Conservation (phyloP, 2,329 filamentous ascomycete species). For the Pseudogymnoascus sp. region DNA sequence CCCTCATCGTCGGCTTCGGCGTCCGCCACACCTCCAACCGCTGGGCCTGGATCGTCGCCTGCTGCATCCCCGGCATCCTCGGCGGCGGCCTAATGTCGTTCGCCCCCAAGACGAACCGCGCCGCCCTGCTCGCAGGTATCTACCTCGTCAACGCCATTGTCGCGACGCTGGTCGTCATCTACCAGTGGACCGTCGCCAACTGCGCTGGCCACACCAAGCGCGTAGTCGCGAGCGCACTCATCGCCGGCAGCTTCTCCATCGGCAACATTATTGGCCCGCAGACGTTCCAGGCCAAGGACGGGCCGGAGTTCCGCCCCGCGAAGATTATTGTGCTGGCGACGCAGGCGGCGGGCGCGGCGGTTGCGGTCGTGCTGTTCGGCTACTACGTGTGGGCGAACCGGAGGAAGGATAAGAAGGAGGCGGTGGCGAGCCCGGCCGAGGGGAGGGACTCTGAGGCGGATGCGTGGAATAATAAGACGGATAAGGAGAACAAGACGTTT, state of each 20-base stretch:
- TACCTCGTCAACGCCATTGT: constrained; percentile 46
- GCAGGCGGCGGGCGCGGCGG: constrained; percentile 23
- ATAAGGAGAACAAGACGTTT: constrained; percentile 51
- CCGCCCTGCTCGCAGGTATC: constrained; percentile 42
- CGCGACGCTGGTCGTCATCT: constrained; percentile 39
- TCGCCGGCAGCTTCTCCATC: constrained; percentile 43
- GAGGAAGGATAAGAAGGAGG: constrained; percentile 34
- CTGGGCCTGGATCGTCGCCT: constrained; percentile 43
- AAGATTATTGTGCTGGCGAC: constrained; percentile 47
- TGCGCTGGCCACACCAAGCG: constrained; percentile 44
- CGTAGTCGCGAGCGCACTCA: constrained; percentile 41
- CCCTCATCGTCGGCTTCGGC: constrained; percentile 41
- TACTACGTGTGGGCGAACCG: constrained; percentile 44
- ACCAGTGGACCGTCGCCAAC: constrained; percentile 42
- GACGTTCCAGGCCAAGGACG: constrained; percentile 45
- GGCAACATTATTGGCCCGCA: constrained; percentile 51
- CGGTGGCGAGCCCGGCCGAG: constrained; percentile 21
- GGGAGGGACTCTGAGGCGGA: constrained; percentile 32
- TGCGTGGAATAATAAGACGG: constrained; percentile 45
- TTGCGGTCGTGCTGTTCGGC: constrained; percentile 38
- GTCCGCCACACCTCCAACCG: constrained; percentile 41
- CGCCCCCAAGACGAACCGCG: constrained; percentile 37
- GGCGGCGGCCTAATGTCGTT: constrained; percentile 44
- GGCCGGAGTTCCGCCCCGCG: constrained; percentile 43
- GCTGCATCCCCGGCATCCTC: constrained; percentile 39